Evolutionary conservation across 352 stramenopile genomes (phyloP).

Genomic region (Phytopythium litorale): DNA sequence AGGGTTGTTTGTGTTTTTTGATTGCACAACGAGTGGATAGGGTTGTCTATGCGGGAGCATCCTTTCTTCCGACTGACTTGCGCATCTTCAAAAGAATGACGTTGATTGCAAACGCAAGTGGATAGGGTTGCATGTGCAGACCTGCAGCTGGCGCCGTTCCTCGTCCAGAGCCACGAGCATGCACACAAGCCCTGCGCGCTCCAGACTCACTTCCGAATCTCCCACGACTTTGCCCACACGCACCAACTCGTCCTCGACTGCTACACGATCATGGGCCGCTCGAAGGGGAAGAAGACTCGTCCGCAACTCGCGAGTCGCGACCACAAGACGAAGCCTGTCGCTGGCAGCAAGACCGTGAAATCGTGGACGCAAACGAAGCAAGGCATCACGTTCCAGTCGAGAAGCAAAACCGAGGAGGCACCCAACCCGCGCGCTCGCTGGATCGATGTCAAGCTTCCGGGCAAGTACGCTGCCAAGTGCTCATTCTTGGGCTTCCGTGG

Average conservation of each 20-base stretch:
- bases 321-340: not conserved
- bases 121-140: too few relatives aligned
- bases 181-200: too few relatives aligned
- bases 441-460: slow-evolving; percentile 1
- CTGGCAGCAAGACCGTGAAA: not conserved
- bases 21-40: too few relatives aligned
- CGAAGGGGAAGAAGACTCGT: not conserved
- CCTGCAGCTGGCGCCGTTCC: too few relatives aligned
- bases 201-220: not conserved
- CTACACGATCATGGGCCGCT: not conserved
- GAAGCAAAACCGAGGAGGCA: not conserved
- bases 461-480: not conserved
- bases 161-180: too few relatives aligned
- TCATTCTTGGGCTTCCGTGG: not conserved
- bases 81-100: too few relatives aligned
- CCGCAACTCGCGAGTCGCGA: not conserved
- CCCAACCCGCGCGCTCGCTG: not conserved
- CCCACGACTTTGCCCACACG: too few relatives aligned
- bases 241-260: not conserved
- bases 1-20: too few relatives aligned
- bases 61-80: too few relatives aligned
- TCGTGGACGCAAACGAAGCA: slow-evolving; percentile 1
- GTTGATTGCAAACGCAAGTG: not conserved
- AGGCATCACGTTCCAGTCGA: slow-evolving; percentile 3
- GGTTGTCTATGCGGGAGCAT: too few relatives aligned